phyloP scores from a whole-genome alignment of 192 early-diverging fungal genomes.

The Backusella parvicylindrica region DNA sequence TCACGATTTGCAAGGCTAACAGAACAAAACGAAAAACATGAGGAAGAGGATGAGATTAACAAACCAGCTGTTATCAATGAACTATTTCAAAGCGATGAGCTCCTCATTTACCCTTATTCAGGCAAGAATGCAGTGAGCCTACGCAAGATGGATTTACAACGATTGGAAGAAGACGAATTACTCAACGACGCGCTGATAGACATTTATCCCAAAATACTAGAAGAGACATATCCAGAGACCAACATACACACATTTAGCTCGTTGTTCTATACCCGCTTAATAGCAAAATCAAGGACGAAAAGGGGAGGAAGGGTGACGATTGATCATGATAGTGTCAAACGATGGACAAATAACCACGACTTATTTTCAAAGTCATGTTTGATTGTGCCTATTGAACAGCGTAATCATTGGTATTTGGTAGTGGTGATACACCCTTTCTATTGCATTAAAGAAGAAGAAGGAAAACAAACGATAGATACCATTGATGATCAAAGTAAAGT shows the following conservation, averaged over 20 bases:
- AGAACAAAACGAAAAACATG: neutral
- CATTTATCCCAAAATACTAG: constrained; percentile 2
- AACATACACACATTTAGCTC: constrained; percentile 4
- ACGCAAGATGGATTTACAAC: neutral
- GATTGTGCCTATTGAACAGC: neutral
- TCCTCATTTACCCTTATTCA: neutral
- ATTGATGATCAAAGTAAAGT: neutral
- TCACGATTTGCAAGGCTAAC: neutral
- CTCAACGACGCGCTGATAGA: neutral
- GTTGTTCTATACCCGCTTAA: constrained; percentile 1
- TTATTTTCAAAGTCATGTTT: neutral
- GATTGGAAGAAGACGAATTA: constrained; percentile 5
- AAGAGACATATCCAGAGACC: neutral
- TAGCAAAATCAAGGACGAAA: neutral
- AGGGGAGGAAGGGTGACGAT: neutral
- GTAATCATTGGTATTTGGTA: constrained; percentile 5
- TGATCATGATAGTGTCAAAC: neutral
- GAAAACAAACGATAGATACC: neutral
- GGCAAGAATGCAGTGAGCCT: neutral
- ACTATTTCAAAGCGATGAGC: neutral
- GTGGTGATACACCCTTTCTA: neutral
- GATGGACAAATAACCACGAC: neutral
- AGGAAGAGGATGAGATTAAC: neutral
- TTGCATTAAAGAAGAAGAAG: neutral
- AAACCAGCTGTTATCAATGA: neutral